A percentile compares a stretch with the other conserved stretches of the same genome.
phyloP scores from a whole-genome alignment of 371 early-diverging fungal species.

The Phascolomyces articulosus region DNA sequence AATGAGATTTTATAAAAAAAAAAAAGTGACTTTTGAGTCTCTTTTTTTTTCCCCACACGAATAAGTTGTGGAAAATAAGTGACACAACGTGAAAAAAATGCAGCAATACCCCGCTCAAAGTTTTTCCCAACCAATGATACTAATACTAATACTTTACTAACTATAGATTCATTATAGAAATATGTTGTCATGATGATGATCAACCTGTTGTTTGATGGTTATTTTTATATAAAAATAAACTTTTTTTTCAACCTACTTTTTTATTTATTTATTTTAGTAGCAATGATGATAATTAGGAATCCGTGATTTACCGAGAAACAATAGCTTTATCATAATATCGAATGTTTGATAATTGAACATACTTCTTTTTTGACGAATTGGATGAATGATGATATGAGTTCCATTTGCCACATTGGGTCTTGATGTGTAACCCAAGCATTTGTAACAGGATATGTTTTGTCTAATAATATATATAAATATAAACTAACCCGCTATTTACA shows the following conservation, averaged over 20 bases:
- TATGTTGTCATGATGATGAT: too few species aligned
- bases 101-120: neutral
- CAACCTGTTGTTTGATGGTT: too few species aligned
- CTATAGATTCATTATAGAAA: too few species aligned
- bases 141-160: neutral
- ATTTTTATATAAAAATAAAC: too few species aligned
- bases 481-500: neutral
- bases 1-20: neutral
- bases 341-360: neutral
- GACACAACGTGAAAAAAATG: conserved; percentile 4
- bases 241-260: too few species aligned
- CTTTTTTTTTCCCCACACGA: conserved; percentile 2
- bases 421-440: neutral
- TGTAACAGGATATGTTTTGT: neutral
- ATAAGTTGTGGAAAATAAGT: neutral
- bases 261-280: too few species aligned
- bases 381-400: too few species aligned
- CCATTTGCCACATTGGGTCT: neutral
- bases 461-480: too few species aligned
- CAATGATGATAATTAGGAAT: too few species aligned
- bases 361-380: too few species aligned
- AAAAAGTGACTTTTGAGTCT: neutral
- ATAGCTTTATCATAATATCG: too few species aligned
- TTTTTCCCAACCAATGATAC: conserved; percentile 3
- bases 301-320: neutral